Base-by-base conservation (phyloP, 2,329 filamentous ascomycete species). In the Penicillium verrucosum region DNA sequence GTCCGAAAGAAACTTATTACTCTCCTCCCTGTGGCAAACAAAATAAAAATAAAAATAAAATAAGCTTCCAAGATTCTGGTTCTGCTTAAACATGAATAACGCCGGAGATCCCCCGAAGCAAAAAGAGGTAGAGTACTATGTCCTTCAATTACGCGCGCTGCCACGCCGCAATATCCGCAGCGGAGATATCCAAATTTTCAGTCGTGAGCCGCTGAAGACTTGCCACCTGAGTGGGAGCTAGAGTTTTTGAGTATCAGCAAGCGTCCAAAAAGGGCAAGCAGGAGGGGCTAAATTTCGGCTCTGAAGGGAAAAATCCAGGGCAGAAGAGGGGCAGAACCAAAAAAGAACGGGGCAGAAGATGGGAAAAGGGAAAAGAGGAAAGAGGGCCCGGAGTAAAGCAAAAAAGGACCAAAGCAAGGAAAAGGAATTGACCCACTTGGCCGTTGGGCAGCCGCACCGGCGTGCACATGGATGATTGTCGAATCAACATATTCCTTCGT, bases 101-200 rank as follows among this genome's bases (percentile, higher is more conserved):
- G 29, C 29, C 44, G 21, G 30, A 46, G 9, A 43, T 43, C 8
- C 11, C 9, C 18, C 4, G 21, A 25, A 14, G 7, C 14, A 18
- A 18, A 4, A 14, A 18, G 36, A 50, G 12, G 10, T 1, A 30
- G 27, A 41, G 25, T 10, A 10, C 50, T 47, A 18, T 36, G 9
- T 27, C 47, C 16, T 38, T 42, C 45, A 5, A 40, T 66, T 56
- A 66, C 23, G 53, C 58, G 27, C 46, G 23, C 51, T 72, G 68
- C 69, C 69, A 72, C n/a, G 60, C 60, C 9, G 64, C 64, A 50
- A 73, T 72, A 25, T 72, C 69, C 4, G 62, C 63, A 6, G 60
- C 48, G 6, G 70, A 65, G 30, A 73, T 71, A 50, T 68, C 70
- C 23, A 72, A 56, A 30, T 71, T 71, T 45, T 73, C 69, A 16